Conservation (phyloP, 1,284 basidiomycete species). For the Porogramme epimiltina region DNA sequence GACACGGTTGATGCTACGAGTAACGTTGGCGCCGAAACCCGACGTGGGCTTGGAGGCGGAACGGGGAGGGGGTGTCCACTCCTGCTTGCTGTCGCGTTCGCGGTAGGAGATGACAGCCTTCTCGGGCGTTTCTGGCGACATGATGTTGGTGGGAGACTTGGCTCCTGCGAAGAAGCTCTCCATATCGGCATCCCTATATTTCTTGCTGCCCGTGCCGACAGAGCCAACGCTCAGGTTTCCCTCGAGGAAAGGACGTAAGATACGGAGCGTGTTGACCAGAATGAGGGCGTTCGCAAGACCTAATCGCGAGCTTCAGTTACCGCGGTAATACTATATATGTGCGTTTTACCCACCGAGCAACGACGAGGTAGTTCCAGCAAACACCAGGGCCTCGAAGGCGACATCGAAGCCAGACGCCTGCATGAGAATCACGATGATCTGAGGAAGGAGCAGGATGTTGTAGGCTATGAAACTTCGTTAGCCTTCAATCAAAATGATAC, state of each 20-base stretch:
- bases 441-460: conserved; percentile 59
- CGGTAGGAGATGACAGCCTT: conserved; percentile 21
- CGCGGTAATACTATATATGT: conserved; percentile 20
- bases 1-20: conserved; percentile 14
- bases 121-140: conserved; percentile 21
- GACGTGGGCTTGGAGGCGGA: conserved; percentile 12
- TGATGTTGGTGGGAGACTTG: conserved; percentile 29
- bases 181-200: conserved; percentile 21
- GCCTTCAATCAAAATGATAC: neutral
- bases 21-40: conserved; percentile 9
- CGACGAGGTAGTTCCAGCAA: conserved; percentile 54
- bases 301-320: neutral
- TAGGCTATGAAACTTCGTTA: conserved; percentile 46
- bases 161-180: conserved; percentile 33
- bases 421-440: conserved; percentile 54
- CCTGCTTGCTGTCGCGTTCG: conserved; percentile 17
- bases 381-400: conserved; percentile 45
- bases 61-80: conserved; percentile 21
- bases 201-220: neutral
- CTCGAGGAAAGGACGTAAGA: conserved; percentile 55
- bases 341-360: conserved; percentile 65
- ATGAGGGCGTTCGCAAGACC: conserved; percentile 53
- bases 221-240: conserved; percentile 6
- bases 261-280: conserved; percentile 69
- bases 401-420: conserved; percentile 48